These are phyloP conservation scores for Fraxinus xanthoxyloides DNA, from an alignment of 305 asterid species.

Conservation along the genomic window DNA sequence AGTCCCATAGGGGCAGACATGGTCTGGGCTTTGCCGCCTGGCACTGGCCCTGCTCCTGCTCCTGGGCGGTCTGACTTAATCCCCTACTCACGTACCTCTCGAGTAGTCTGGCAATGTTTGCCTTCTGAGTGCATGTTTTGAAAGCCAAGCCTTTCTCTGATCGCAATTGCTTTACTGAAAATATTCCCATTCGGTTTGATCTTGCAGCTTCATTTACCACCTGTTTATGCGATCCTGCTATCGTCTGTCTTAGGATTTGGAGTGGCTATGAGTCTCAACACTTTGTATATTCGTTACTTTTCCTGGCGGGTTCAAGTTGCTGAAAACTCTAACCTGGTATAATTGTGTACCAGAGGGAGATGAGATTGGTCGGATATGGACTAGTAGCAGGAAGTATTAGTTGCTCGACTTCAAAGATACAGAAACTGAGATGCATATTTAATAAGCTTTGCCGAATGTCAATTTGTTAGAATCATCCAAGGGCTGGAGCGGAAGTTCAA, in stretches of 20 bases:
- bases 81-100: background rate
- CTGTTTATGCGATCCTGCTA: slow-evolving; percentile 56
- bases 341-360: slow-evolving; percentile 20
- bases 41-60: too few species aligned
- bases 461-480: background rate
- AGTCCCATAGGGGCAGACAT: background rate
- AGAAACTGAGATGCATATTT: background rate
- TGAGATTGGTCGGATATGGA: background rate
- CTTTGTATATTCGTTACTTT: slow-evolving; percentile 41
- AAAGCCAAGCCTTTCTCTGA: background rate
- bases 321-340: slow-evolving; percentile 41
- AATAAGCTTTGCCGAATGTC: background rate
- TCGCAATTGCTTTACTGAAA: slow-evolving; percentile 1
- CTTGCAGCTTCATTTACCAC: slow-evolving; percentile 57
- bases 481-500: background rate
- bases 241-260: slow-evolving; percentile 68
- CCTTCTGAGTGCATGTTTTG: background rate
- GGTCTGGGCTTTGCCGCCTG: background rate
- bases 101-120: background rate
- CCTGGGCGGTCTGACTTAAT: background rate
- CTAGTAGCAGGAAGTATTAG: slow-evolving; percentile 7
- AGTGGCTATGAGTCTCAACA: slow-evolving; percentile 48
- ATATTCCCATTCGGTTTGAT: background rate
- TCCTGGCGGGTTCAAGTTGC: slow-evolving; percentile 42
- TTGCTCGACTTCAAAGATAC: slow-evolving; percentile 2